Conservation (phyloP, 2,329 filamentous ascomycete species). For the Metarhizium rileyi region DNA sequence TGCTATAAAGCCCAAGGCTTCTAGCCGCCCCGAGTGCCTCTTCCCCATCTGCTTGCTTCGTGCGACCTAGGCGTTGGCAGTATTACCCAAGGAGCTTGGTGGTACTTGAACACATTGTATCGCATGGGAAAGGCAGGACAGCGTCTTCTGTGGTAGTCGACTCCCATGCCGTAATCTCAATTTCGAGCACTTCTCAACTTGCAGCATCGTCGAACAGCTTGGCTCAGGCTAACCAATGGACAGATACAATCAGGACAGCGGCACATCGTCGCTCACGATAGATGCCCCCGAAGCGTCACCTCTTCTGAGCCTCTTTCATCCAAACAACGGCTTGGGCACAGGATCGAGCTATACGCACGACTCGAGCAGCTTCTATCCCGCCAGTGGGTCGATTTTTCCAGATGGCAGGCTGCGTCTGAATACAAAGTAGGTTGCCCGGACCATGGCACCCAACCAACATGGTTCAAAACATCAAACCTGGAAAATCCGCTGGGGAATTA, state of each 20-base stretch:
- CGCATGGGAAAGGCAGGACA: slow-evolving; percentile 26
- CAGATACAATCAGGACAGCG: slow-evolving; percentile 48
- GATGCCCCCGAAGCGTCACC: slow-evolving; percentile 42
- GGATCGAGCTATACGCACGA: slow-evolving; percentile 41
- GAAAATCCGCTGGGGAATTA: slow-evolving; percentile 1
- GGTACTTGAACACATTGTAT: slow-evolving; percentile 19
- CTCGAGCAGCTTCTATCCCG: slow-evolving; percentile 36
- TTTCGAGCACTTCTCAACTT: slow-evolving; percentile 6
- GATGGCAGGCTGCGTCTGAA: slow-evolving; percentile 45
- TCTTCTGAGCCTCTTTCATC: slow-evolving; percentile 42
- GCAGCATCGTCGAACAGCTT: slow-evolving; percentile 5
- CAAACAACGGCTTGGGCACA: slow-evolving; percentile 33
- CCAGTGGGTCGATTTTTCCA: slow-evolving; percentile 35
- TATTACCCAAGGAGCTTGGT: slow-evolving; percentile 27
- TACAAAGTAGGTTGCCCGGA: slow-evolving; percentile 38
- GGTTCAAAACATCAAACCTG: background rate
- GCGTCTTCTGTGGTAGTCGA: slow-evolving; percentile 22
- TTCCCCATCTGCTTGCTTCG: slow-evolving; percentile 17
- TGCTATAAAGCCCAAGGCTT: background rate
- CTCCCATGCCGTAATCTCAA: slow-evolving; percentile 6
- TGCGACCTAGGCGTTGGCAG: slow-evolving; percentile 36
- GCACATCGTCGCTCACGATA: slow-evolving; percentile 41
- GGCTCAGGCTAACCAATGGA: slow-evolving; percentile 8
- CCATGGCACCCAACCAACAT: background rate
- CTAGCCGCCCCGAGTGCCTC: background rate